A percentile compares a stretch with the other conserved stretches of the same genome.
These are phyloP conservation scores for Sonneratia caseolaris DNA, from an alignment of 345 rosid genomes.

Conservation along the genomic window DNA sequence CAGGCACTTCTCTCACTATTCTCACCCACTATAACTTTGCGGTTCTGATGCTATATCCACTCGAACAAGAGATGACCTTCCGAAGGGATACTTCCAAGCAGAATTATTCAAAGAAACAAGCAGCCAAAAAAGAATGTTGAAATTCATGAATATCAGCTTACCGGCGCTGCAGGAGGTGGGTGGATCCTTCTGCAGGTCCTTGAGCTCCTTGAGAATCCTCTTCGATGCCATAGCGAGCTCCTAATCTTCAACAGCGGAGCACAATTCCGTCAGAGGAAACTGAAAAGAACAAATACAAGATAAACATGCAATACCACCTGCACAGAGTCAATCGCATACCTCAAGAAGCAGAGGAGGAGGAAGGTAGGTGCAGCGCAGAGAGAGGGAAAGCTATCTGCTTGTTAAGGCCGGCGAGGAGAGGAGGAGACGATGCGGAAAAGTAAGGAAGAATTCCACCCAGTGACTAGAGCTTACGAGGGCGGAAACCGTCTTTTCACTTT, in stretches of 20 bases:
- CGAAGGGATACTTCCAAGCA: not conserved
- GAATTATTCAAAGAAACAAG: not conserved
- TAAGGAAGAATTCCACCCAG: not conserved
- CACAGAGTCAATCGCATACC: not conserved
- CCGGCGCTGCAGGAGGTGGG: conserved; percentile 83
- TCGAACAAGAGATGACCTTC: not conserved
- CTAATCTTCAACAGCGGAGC: not conserved
- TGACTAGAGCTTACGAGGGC: no score
- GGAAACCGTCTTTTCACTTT: no score
- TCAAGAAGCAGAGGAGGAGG: not conserved
- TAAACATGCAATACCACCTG: not conserved
- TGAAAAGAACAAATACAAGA: not conserved
- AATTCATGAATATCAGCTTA: conserved; percentile 4
- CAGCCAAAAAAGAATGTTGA: no score
- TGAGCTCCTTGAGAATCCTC: conserved; percentile 80
- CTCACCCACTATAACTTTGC: no score
- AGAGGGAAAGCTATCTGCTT: not conserved
- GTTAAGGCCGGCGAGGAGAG: not conserved
- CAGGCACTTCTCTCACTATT: no score
- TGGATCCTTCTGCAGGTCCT: conserved; percentile 78
- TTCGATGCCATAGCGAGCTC: conserved; percentile 55
- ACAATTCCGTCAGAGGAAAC: not conserved
- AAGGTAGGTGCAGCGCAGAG: no score
- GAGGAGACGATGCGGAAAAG: not conserved
- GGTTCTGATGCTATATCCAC: no score